Evolutionary conservation across 78 protist species (phyloP), one percentile per base, ranked within the genome.

Genomic region (Isochrysis galbana): DNA sequence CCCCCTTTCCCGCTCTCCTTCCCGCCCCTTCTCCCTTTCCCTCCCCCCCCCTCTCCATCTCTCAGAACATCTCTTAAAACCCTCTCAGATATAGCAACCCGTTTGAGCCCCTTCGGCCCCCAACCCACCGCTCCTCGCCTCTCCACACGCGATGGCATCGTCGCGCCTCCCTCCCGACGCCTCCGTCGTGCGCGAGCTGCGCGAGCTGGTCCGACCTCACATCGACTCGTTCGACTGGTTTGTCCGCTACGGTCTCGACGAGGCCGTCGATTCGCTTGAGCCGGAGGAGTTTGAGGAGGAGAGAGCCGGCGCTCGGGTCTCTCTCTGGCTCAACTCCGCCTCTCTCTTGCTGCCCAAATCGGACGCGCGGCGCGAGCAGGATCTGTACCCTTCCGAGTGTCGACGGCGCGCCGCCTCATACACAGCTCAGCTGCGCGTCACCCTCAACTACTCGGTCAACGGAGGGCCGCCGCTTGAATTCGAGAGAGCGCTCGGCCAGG

Each of bases 151-250:
- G n/a, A n/a, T n/a, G n/a, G n/a, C n/a, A n/a, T n/a, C n/a, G n/a
- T n/a, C n/a, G n/a, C n/a, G n/a, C n/a, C n/a, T n/a, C n/a, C n/a
- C n/a, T n/a, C n/a, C n/a, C n/a, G n/a, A n/a, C n/a, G n/a, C n/a
- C n/a, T n/a, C n/a, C n/a, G n/a, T n/a, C n/a, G n/a, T n/a, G n/a
- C n/a, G n/a, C n/a, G n/a, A n/a, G 36, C 48, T 77, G 0, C 4
- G 5, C 25, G 86, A 36, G 41, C 91, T 93, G 5, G 32, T 84
- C 48, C 32, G 55, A 36, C 96, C 96, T 0, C 96, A 95, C 42
- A 38, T 95, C 48, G 95, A 95, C 25, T 91, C 94, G 36, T 95
- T 87, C 94, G 87, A 95, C 89, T 90, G 23, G 42, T 93, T 95
- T 42, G 34, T 95, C 47, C 5, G 0, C 14, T 34, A 84, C 5